phyloP scores from a whole-genome alignment of 1,139 yeast species.

The Pneumocystis canis region DNA sequence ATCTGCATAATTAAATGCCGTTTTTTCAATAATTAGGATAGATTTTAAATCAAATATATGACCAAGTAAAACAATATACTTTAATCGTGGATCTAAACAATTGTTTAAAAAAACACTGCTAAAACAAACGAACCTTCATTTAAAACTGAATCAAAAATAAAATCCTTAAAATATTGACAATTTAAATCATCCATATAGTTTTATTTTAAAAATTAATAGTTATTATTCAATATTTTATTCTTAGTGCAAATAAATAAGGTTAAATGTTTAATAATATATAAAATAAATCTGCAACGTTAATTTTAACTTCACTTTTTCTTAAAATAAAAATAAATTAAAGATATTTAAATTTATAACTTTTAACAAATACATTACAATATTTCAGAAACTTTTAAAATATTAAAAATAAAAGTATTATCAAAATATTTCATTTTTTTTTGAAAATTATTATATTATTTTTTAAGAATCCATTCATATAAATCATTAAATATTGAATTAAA shows the following conservation, averaged over 20 bases:
- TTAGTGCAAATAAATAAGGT: not conserved
- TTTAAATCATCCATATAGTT: not conserved
- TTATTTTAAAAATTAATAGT: not conserved
- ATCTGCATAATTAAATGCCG: conserved; percentile 34
- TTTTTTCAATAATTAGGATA: conserved; percentile 58
- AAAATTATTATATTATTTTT: no score
- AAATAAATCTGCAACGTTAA: no score
- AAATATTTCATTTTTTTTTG: no score
- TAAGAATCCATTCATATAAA: no score
- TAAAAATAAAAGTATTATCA: no score
- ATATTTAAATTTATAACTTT: not conserved
- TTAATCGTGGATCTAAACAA: conserved; percentile 69
- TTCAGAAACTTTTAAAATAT: no score
- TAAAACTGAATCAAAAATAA: not conserved
- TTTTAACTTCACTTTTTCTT: not conserved
- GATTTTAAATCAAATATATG: conserved; percentile 44
- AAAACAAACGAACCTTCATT: not conserved
- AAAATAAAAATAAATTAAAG: not conserved
- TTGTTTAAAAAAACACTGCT: conserved; percentile 50
- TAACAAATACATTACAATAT: not conserved
- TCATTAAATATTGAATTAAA: no score
- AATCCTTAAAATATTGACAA: not conserved
- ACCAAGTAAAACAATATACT: conserved; percentile 81
- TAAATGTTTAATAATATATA: no score
- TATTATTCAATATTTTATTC: not conserved